Conservation (phyloP, 2,329 filamentous ascomycete species). For the Trichoderma atrobrunneum region DNA sequence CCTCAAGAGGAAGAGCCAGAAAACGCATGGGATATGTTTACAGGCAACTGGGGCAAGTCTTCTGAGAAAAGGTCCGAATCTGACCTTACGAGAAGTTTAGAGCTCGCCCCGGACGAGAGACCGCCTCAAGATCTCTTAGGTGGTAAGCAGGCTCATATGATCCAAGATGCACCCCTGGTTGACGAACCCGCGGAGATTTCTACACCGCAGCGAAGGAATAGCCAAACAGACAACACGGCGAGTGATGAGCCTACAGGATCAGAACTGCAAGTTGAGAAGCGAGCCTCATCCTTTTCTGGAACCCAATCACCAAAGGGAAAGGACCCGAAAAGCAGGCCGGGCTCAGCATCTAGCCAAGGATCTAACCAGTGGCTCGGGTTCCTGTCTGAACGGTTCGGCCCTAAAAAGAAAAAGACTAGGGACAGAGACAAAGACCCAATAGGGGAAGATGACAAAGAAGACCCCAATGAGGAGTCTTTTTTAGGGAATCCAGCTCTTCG, state of each 20-base stretch:
- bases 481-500: conserved; percentile 45
- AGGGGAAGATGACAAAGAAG: conserved; percentile 18
- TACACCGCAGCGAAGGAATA: conserved; percentile 1
- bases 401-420: conserved; percentile 21
- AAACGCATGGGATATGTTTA: conserved; percentile 15
- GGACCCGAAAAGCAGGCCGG: background rate
- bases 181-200: background rate
- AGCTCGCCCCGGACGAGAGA: background rate
- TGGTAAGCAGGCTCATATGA: background rate
- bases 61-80: conserved; percentile 38
- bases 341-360: conserved; percentile 1
- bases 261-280: background rate
- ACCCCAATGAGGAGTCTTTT: conserved; percentile 40
- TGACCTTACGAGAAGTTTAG: conserved; percentile 15
- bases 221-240: background rate
- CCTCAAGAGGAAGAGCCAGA: conserved; percentile 13
- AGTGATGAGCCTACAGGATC: background rate
- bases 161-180: background rate
- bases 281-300: background rate
- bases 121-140: background rate
- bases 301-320: background rate
- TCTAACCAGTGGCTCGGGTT: conserved; percentile 23
- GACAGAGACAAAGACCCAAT: conserved; percentile 28
- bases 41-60: conserved; percentile 17
- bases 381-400: conserved; percentile 36